These are phyloP conservation scores for Neonectria magnoliae DNA, from an alignment of 2,329 filamentous ascomycete genomes.

Conservation along the genomic window DNA sequence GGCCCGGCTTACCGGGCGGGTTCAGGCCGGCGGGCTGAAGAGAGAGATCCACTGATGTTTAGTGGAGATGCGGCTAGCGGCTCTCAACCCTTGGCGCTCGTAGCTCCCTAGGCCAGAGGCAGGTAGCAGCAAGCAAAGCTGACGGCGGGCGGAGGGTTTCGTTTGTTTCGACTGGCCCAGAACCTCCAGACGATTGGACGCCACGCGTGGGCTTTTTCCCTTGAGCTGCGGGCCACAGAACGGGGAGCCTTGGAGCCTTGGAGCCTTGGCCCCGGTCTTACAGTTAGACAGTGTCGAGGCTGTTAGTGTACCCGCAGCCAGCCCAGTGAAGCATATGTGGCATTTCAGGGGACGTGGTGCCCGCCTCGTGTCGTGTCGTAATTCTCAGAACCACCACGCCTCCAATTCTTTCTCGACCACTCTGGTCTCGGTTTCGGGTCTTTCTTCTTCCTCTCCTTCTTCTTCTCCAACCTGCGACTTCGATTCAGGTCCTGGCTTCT, in stretches of 20 bases:
- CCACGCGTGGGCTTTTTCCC: constrained; percentile 27
- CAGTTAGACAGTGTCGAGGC: constrained; percentile 3
- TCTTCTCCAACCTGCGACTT: constrained; percentile 32
- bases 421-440: constrained; percentile 32
- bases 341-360: constrained; percentile 43
- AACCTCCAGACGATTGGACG: constrained; percentile 20
- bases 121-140: constrained; percentile 36
- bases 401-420: constrained; percentile 35
- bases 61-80: neutral
- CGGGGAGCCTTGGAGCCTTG: neutral
- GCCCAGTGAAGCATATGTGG: constrained; percentile 43
- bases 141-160: constrained; percentile 26
- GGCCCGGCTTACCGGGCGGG: neutral
- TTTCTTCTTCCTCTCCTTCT: constrained; percentile 35
- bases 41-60: neutral
- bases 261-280: neutral
- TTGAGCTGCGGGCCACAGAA: constrained; percentile 21
- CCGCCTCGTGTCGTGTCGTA: constrained; percentile 15
- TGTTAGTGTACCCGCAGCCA: constrained; percentile 1
- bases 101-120: constrained; percentile 31
- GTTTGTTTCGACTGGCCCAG: constrained; percentile 36
- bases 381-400: constrained; percentile 39
- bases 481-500: constrained; percentile 32
- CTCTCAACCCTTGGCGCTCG: constrained; percentile 14
- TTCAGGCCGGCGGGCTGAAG: neutral